These are phyloP conservation scores for Penicillium sp. DNA, from an alignment of 2,329 filamentous ascomycete species.

Conservation along the genomic window DNA sequence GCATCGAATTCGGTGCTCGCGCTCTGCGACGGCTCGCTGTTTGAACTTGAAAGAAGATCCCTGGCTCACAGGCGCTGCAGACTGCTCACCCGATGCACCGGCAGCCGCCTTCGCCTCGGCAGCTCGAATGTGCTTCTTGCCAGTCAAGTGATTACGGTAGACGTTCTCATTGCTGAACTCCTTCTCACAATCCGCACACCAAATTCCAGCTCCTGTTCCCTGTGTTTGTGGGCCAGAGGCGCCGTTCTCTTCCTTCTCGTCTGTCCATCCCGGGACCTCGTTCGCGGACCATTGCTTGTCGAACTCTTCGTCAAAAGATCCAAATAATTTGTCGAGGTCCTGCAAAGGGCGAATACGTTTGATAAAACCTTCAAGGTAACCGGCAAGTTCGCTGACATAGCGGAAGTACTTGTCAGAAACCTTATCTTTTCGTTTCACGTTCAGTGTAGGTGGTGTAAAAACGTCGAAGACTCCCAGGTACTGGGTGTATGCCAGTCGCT, in stretches of 20 bases:
- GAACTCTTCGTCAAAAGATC: conserved; percentile 80
- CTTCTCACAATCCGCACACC: conserved; percentile 90
- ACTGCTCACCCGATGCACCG: conserved; percentile 44
- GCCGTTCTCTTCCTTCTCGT: conserved; percentile 53
- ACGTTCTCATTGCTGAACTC: conserved; percentile 96
- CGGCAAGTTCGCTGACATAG: conserved; percentile 78
- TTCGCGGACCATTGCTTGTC: conserved; percentile 79
- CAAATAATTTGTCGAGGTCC: conserved; percentile 77
- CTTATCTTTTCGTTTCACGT: conserved; percentile 80
- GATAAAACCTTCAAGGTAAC: conserved; percentile 88
- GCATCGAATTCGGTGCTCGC: conserved; percentile 80
- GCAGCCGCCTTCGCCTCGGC: conserved; percentile 64
- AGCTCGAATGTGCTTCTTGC: conserved; percentile 90
- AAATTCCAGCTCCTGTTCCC: conserved; percentile 70
- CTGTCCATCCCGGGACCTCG: conserved; percentile 76
- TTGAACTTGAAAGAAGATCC: conserved; percentile 63
- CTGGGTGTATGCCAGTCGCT: conserved; percentile 85
- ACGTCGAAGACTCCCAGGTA: conserved; percentile 90
- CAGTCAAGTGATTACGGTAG: conserved; percentile 83
- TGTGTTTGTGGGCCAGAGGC: conserved; percentile 53
- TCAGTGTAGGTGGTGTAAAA: conserved; percentile 73
- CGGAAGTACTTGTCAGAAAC: conserved; percentile 89
- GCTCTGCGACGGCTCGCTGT: conserved; percentile 86
- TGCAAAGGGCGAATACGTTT: conserved; percentile 82
- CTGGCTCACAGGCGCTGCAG: conserved; percentile 26